Evolutionary conservation across 208 protist genomes (phyloP), one percentile per base, ranked within the genome.

Genomic region (Endotrypanum monterogeii): DNA sequence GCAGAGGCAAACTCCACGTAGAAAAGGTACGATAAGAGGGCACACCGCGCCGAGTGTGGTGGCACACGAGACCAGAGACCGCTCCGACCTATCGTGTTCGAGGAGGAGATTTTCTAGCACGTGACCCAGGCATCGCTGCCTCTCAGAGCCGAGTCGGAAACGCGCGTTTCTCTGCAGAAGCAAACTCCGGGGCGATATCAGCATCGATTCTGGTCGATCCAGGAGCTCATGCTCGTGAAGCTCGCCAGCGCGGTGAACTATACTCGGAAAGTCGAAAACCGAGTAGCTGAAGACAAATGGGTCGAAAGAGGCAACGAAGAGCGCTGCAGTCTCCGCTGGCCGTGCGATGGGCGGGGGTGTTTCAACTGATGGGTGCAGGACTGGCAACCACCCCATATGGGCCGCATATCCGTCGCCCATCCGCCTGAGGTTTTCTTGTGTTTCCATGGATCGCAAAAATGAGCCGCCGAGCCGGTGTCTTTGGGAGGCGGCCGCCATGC

Each of bases 261-360:
- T 83, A 1, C 65, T 48, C 7, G 83, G 54, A 9, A 83, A 50
- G 44, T 92, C 84, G 39, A 85, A 88, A 0, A 83, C 35, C 35
- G 72, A 63, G 74, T 92, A 92, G 58, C 83, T 73, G 63, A 89
- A 92, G 18, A 82, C 83, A 37, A 73, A 56, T 1, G 76, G 55
- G 28, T 83, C 76, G 60, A 78, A 85, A 6, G 73, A 51, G 18
- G 56, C 67, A 2, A 70, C 3, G 23, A 89, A 83, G 50, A 75
- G 69, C 23, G 65, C 41, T 3, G 66, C 74, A 32, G 76, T 69
- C 66, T 88, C 76, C 46, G 60, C 83, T 30, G 69, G 46, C 25
- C 76, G 71, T 20, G 78, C 74, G 44, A 83, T 77, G 6, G 70
- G 81, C 39, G 68, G 65, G 32, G 76, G 76, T 25, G 76, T 76